Base-by-base conservation (phyloP, 495 filamentous ascomycete species). In the Viridothelium virens region DNA sequence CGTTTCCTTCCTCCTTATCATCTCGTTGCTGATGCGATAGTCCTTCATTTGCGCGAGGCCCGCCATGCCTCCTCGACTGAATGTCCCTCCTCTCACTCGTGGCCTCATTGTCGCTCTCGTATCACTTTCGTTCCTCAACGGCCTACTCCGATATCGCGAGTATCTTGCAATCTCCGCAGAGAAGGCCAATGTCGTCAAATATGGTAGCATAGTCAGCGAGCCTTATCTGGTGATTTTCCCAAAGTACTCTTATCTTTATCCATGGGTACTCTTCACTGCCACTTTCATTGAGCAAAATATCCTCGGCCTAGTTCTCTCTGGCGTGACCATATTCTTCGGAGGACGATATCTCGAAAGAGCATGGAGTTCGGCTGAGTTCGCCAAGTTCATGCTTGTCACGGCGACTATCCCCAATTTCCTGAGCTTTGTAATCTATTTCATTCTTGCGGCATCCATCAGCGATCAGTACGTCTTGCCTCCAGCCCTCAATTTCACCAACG, bases 301-400 rank as follows among this genome's bases (percentile, higher is more conserved):
- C 73, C 89, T 96, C 73, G 94, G 91, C 37, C 81, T 97, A 3
- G 77, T 86, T 14, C 84, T 97, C 63, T 91, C 92, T 66, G 87
- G 83, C 11, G 79, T 86, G 37, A 94, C 93, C 18, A 77, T 97
- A 47, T 93, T 96, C 77, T 91, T 96, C 80, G 95, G 92, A 31
- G 94, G 95, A 7, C 87, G 91, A 69, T 98, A 98, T 73, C 84
- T 98, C 36, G 94, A 98, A 79, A 85, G 94, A 69, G 94, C 95
- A 59, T 98, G 94, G 94, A 88, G 91, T 38, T 91, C 90, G n/a
- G 83, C 82, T 50, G 94, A 97, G 75, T 91, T 97, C 73, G 90
- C 83, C 70, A 96, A 93, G 74, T 97, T 97, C 77, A 82, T 97
- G 18, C 78, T 92, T 36, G 80, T 94, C 67, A 80, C 88, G 61